Conservation (phyloP, 2,329 filamentous ascomycete species). For the Lojkania enalia region DNA sequence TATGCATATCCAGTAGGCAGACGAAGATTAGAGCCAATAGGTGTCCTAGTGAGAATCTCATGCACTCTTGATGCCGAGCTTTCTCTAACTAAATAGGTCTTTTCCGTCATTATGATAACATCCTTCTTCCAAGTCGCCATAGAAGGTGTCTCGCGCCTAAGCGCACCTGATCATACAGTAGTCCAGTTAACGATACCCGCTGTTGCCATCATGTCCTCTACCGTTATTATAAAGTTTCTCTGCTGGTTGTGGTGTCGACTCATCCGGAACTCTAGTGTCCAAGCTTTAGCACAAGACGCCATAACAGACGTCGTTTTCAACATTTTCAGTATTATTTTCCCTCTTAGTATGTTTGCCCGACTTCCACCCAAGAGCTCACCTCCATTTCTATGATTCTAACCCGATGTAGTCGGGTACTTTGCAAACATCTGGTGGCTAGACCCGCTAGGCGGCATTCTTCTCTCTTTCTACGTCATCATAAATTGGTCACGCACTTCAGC, state of each 20-base stretch:
- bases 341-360: constrained; percentile 60
- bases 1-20: constrained; percentile 80
- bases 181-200: constrained; percentile 74
- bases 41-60: constrained; percentile 60
- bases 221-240: constrained; percentile 77
- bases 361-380: neutral
- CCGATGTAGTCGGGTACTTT: constrained; percentile 74
- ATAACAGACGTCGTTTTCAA: constrained; percentile 87
- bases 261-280: constrained; percentile 83
- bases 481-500: constrained; percentile 76
- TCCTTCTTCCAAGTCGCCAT: constrained; percentile 79
- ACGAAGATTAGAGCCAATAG: constrained; percentile 74
- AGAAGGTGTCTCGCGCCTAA: constrained; percentile 68
- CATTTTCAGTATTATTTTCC: constrained; percentile 84
- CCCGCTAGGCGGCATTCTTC: constrained; percentile 73
- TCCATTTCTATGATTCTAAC: constrained; percentile 5
- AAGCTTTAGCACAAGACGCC: constrained; percentile 72
- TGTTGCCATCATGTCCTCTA: constrained; percentile 77
- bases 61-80: neutral
- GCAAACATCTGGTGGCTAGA: constrained; percentile 83
- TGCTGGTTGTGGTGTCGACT: constrained; percentile 89
- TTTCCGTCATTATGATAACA: constrained; percentile 84
- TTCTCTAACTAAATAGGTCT: constrained; percentile 51
- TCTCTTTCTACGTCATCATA: constrained; percentile 78
- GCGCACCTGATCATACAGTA: constrained; percentile 63